Base-by-base conservation (phyloP, 306 rosid genomes). In the Prunus padus region DNA sequence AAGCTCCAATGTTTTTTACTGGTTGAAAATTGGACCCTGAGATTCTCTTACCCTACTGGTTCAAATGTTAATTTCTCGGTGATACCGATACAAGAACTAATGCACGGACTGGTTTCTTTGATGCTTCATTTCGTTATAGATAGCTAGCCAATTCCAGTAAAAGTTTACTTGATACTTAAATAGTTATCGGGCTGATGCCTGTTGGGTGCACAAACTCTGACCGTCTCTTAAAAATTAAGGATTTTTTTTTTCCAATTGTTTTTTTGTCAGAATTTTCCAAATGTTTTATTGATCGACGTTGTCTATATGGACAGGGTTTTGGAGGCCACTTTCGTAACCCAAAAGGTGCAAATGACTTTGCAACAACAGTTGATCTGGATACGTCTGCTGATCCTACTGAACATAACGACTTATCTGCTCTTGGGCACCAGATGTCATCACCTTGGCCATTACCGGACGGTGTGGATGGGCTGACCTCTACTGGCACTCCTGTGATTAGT, bases 361-460 rank as follows among this genome's bases (percentile, higher is more conserved):
- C 83, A 59, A 60, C 83, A 69, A 86, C 84, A 50, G 81, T 73
- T 75, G 87, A 78, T 79, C 74, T 81, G 64, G 92, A 87, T 76
- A 76, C 80, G 19, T 44, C 87, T 62, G 69, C 72, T 5, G 85
- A 86, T 76, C 74, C 86, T 67, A 71, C 71, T 69, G 93, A 81
- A 28, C 90, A 72, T 69, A 89, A 88, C 78, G 91, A 86, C 54
- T 56, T 78, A 26, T 84, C 88, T 79, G 89, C 88, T 75, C 78
- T 79, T 69, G 80, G 74, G 62, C 80, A 15, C 33, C 86, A 68
- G 69, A 46, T 83, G 33, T 77, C 89, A 65, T 77, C 81, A 67
- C 86, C 89, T 61, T 89, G 96, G 96, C 72, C 84, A 71, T 61
- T 86, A 62, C 89, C 83, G 83, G 88, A 88, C 4, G 67, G 86